phyloP scores from a whole-genome alignment of 1,139 yeast genomes.

The Yamadazyma pseudoaaseri region DNA sequence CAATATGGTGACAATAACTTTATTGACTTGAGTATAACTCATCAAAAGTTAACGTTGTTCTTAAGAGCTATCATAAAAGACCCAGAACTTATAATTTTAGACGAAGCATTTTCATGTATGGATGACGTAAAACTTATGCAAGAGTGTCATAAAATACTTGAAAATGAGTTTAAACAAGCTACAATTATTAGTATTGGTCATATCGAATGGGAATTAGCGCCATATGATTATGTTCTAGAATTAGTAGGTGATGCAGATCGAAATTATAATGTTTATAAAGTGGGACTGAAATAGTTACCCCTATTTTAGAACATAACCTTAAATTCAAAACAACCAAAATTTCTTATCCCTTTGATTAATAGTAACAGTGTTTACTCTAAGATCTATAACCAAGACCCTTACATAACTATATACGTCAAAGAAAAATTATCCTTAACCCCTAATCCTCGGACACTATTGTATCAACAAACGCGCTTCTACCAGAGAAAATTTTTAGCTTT shows the following conservation, averaged over 20 bases:
- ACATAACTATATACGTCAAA: no score
- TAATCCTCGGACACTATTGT: no score
- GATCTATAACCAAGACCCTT: no score
- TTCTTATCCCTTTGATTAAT: no score
- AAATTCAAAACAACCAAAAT: no score
- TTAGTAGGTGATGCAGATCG: slow-evolving; percentile 34
- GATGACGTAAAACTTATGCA: slow-evolving; percentile 58
- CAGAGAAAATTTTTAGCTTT: slow-evolving; percentile 2
- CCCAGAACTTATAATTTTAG: slow-evolving; percentile 78
- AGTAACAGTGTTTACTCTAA: no score
- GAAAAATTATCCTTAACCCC: no score
- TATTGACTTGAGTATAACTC: slow-evolving; percentile 57
- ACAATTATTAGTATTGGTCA: slow-evolving; percentile 82
- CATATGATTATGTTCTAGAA: slow-evolving; percentile 33
- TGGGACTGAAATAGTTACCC: slow-evolving; percentile 3
- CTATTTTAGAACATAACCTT: not conserved
- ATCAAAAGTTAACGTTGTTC: slow-evolving; percentile 77
- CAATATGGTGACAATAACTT: slow-evolving; percentile 40
- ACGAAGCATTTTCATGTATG: slow-evolving; percentile 94
- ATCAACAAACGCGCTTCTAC: slow-evolving; percentile 1
- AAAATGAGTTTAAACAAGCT: slow-evolving; percentile 50
- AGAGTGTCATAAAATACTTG: slow-evolving; percentile 64
- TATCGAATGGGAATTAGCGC: slow-evolving; percentile 48
- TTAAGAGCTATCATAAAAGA: slow-evolving; percentile 72
- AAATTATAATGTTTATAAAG: slow-evolving; percentile 20